These are phyloP conservation scores for Podospora tetraspora DNA, from an alignment of 495 filamentous ascomycete species.

Conservation along the genomic window DNA sequence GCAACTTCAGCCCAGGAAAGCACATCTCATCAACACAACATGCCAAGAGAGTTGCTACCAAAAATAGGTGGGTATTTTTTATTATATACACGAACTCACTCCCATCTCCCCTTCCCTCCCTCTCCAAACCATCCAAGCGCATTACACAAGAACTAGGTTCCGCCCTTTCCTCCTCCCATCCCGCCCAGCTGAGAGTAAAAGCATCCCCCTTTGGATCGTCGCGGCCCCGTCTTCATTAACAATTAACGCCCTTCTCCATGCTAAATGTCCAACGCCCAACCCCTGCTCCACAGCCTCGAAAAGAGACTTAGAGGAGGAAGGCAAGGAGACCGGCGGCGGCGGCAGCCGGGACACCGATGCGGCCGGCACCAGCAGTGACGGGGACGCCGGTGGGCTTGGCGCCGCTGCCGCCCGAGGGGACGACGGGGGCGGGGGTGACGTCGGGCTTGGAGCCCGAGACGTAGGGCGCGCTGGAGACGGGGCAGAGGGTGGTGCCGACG, in stretches of 20 bases:
- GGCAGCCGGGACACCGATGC: slow-evolving; percentile 17
- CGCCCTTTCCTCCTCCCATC: not conserved
- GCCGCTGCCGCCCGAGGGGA: not conserved
- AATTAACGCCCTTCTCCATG: not conserved
- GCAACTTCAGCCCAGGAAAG: not conserved
- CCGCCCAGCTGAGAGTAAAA: not conserved
- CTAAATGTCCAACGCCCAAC: not conserved
- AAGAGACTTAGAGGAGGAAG: slow-evolving; percentile 20
- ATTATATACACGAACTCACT: not conserved
- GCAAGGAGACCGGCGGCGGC: slow-evolving; percentile 20
- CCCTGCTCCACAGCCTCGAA: not conserved
- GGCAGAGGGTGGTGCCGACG: slow-evolving; percentile 56
- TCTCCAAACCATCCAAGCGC: not conserved
- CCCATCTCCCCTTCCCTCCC: not conserved
- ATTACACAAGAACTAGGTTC: not conserved
- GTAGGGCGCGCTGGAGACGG: slow-evolving; percentile 34
- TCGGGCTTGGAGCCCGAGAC: not conserved
- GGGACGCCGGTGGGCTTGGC: slow-evolving; percentile 8
- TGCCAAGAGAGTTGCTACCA: not conserved
- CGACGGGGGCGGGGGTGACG: not conserved
- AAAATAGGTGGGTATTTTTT: not conserved
- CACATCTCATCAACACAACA: not conserved
- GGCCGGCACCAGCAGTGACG: slow-evolving; percentile 24
- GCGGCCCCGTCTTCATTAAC: not conserved
- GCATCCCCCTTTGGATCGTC: not conserved